phyloP scores from a whole-genome alignment of 805 yeast species.

The Schwanniomyces yamadae region DNA sequence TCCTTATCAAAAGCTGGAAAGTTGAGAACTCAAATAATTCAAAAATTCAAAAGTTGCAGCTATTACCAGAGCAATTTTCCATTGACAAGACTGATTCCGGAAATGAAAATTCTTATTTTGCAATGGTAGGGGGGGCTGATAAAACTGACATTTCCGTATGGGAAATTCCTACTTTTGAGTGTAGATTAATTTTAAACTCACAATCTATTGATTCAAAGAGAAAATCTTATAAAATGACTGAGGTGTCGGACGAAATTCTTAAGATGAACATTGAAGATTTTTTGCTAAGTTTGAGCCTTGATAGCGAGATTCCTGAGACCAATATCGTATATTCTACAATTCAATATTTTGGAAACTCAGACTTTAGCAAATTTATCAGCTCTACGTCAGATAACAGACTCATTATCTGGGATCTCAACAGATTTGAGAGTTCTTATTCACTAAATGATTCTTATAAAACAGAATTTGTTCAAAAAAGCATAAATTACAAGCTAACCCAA shows the following conservation, averaged over 20 bases:
- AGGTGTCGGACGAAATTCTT: constrained; percentile 15
- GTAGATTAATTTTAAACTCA: constrained; percentile 39
- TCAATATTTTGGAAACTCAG: background rate
- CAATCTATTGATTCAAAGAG: constrained; percentile 17
- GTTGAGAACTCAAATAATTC: constrained; percentile 31
- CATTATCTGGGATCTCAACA: constrained; percentile 27
- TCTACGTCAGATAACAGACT: constrained; percentile 28
- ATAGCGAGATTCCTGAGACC: background rate
- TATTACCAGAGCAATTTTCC: constrained; percentile 41
- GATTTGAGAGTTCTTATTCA: constrained; percentile 15
- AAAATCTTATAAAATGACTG: constrained; percentile 23
- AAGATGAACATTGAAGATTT: constrained; percentile 15
- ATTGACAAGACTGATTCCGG: constrained; percentile 21
- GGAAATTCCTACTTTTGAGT: constrained; percentile 67
- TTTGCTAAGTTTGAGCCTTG: constrained; percentile 12
- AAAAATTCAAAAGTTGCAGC: constrained; percentile 49
- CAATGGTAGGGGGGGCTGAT: constrained; percentile 9
- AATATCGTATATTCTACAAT: background rate
- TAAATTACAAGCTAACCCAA: background rate
- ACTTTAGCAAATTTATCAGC: constrained; percentile 9
- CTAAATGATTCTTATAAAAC: background rate
- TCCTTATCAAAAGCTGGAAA: constrained; percentile 61
- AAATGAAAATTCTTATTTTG: constrained; percentile 7
- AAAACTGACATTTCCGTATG: constrained; percentile 64
- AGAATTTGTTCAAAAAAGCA: background rate